A percentile compares a stretch with the other conserved stretches of the same genome.
These are phyloP conservation scores for Spathaspora sp. DNA, from an alignment of 1,139 yeast genomes.

Conservation along the genomic window DNA sequence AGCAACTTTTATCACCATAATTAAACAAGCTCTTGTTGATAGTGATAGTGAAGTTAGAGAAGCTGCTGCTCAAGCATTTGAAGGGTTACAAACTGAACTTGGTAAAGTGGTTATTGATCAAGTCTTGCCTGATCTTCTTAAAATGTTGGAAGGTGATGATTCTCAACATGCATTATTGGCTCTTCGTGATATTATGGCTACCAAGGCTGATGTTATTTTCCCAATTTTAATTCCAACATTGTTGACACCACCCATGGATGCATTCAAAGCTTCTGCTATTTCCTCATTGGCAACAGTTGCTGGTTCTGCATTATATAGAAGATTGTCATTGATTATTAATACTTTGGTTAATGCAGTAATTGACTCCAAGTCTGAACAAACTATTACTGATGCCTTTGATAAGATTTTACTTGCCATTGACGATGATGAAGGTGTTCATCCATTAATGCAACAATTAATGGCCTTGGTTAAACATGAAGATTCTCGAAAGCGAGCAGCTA, in stretches of 20 bases:
- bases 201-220: conserved; percentile 87
- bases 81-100: conserved; percentile 73
- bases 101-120: conserved; percentile 89
- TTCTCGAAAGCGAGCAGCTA: conserved; percentile 59
- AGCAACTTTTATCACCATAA: conserved; percentile 67
- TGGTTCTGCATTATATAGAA: conserved; percentile 75
- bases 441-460: conserved; percentile 79
- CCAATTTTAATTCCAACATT: conserved; percentile 89
- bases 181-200: conserved; percentile 87
- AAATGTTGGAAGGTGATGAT: conserved; percentile 58
- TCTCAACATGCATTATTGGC: conserved; percentile 85
- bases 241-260: conserved; percentile 77
- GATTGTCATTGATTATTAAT: conserved; percentile 69
- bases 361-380: conserved; percentile 29
- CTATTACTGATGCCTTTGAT: conserved; percentile 59
- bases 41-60: conserved; percentile 72
- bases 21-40: conserved; percentile 80
- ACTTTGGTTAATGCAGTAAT: conserved; percentile 66
- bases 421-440: conserved; percentile 80
- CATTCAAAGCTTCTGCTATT: conserved; percentile 81
- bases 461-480: conserved; percentile 78
- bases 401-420: conserved; percentile 69
- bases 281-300: conserved; percentile 92
- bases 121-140: conserved; percentile 79
- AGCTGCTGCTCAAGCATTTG: conserved; percentile 91